phyloP scores from a whole-genome alignment of 2,329 filamentous ascomycete genomes.

The Epichloe scottii region DNA sequence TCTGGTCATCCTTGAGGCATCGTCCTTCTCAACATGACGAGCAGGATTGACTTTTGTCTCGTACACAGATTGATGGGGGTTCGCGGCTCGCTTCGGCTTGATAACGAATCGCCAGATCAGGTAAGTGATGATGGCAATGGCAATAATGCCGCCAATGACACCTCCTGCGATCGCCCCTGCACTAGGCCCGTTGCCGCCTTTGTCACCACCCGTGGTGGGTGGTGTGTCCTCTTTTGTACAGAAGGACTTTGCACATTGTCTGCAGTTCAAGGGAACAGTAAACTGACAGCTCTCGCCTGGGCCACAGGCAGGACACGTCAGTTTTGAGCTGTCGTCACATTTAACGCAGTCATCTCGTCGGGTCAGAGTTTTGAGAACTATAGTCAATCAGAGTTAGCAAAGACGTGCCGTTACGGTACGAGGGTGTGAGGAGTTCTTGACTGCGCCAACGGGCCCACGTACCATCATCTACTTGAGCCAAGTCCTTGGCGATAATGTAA shows the following conservation, averaged over 20 bases:
- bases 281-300: slow-evolving; percentile 31
- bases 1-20: slow-evolving; percentile 27
- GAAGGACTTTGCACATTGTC: slow-evolving; percentile 33
- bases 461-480: slow-evolving; percentile 21
- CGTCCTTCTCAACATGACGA: slow-evolving; percentile 34
- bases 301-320: slow-evolving; percentile 33
- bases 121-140: slow-evolving; percentile 63
- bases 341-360: slow-evolving; percentile 32
- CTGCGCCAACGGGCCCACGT: slow-evolving; percentile 7
- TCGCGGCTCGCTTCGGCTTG: slow-evolving; percentile 60
- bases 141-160: slow-evolving; percentile 71
- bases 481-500: slow-evolving; percentile 12
- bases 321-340: slow-evolving; percentile 29
- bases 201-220: slow-evolving; percentile 8
- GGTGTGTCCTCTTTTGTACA: slow-evolving; percentile 25
- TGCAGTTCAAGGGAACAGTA: slow-evolving; percentile 32
- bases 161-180: slow-evolving; percentile 83
- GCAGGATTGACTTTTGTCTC: slow-evolving; percentile 39
- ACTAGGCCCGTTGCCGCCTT: slow-evolving; percentile 41
- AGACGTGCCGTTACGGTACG: neutral
- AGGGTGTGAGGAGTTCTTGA: neutral
- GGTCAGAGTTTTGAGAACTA: slow-evolving; percentile 21
- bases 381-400: neutral
- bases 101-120: slow-evolving; percentile 81
- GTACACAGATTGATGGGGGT: slow-evolving; percentile 36